Base-by-base conservation (phyloP, 208 protist genomes). In the Leishmania aethiopica region DNA sequence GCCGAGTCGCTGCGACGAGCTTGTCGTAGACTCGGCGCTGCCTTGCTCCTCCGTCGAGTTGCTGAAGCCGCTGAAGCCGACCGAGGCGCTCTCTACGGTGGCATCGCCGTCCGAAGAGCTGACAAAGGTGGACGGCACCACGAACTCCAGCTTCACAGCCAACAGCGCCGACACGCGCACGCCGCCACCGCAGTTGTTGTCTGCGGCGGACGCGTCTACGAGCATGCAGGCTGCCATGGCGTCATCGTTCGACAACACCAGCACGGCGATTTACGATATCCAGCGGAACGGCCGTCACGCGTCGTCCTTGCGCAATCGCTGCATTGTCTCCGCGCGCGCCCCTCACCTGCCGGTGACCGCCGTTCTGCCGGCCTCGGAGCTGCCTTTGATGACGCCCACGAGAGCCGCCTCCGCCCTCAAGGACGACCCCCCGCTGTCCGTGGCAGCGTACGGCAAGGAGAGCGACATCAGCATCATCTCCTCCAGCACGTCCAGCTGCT, bases 391-490 rank as follows among this genome's bases (percentile, higher is more conserved):
- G 28, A 37, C 42, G 35, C 13, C 25, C 35, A 81, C 77, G 3
- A 51, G 45, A 53, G 69, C 70, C 13, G 70, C 77, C 70, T 69
- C 71, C 28, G 45, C 71, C 37, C 62, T 74, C 40, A 45, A 62
- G 22, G 40, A 66, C 17, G 40, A 7, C 3, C 10, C 22, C 4
- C 0, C 25, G 45, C 69, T 49, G 35, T 71, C 17, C 47, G 66
- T 64, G 47, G 60, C 22, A 51, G 25, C 28, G 40, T 10, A 47
- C 3, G n/a, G 28, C 62, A 77, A 83, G 25, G 83, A 82, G 47
- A 83, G 83, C n/a, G 78, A 86, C 7, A 72, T 86, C 49, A 86
- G 83, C 69, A 70, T 80, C 51, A 74, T 82, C 51, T 79, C 83
- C 40, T 83, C 78, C 35, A 71, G 77, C 53, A 59, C 77, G 22